Conservation (phyloP, 1,284 basidiomycete genomes). For the Volvariella volvacea region DNA sequence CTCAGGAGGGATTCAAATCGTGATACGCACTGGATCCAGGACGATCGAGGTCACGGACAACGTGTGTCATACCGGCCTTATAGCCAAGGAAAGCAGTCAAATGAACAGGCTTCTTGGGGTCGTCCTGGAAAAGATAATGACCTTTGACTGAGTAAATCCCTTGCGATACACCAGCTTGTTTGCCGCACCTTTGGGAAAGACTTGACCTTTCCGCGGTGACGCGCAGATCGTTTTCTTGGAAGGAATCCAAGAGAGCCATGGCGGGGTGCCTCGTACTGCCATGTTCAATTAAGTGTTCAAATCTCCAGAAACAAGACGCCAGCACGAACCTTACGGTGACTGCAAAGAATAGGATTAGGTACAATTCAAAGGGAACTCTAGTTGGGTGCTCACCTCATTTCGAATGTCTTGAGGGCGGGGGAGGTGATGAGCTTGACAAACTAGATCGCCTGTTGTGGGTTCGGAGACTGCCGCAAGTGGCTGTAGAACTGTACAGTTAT, state of each 20-base stretch:
- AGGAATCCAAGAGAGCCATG: slow-evolving; percentile 93
- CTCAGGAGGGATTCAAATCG: slow-evolving; percentile 1
- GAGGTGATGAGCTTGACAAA: slow-evolving; percentile 21
- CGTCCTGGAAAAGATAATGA: slow-evolving; percentile 87
- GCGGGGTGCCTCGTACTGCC: slow-evolving; percentile 90
- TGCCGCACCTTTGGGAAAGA: slow-evolving; percentile 85
- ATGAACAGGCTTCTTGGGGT: slow-evolving; percentile 99
- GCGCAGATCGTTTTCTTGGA: slow-evolving; percentile 90
- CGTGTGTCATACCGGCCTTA: slow-evolving; percentile 99
- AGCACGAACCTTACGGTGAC: slow-evolving; percentile 57
- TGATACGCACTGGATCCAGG: slow-evolving; percentile 85
- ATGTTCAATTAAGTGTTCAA: slow-evolving; percentile 10
- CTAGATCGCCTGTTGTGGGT: slow-evolving; percentile 12
- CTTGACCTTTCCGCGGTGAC: slow-evolving; percentile 98
- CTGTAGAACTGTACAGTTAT: slow-evolving; percentile 31
- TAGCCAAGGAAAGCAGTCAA: slow-evolving; percentile 98
- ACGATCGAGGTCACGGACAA: slow-evolving; percentile 98
- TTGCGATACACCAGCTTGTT: too few relatives aligned
- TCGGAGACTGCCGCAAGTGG: slow-evolving; percentile 30
- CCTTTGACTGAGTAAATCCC: slow-evolving; percentile 1
- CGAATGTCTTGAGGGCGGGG: slow-evolving; percentile 34
- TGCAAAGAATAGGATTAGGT: slow-evolving; percentile 19
- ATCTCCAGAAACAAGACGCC: slow-evolving; percentile 7
- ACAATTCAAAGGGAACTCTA: slow-evolving; percentile 6
- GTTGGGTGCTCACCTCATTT: slow-evolving; percentile 41